Base-by-base conservation (phyloP, 2,329 filamentous ascomycete genomes). In the Arachnomyces sp. region DNA sequence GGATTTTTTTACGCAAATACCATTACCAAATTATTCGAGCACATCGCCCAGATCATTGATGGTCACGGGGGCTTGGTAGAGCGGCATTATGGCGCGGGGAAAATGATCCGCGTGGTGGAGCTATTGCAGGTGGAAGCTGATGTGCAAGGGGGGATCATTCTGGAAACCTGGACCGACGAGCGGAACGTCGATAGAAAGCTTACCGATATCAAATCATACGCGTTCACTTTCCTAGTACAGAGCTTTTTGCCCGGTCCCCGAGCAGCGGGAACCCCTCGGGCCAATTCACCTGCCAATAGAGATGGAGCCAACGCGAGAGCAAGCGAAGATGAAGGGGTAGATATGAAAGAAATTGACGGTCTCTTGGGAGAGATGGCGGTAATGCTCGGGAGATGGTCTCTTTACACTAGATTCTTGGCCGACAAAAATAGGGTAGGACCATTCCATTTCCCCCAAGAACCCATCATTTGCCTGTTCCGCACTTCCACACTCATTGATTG, bases 181-280 rank as follows among this genome's bases (percentile, higher is more conserved):
- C 77, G 88, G 43, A 76, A 72, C 44, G 78, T 98, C 35, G 84
- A 90, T 56, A 78, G 90, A 52, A 86, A 83, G 56, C 70, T 98
- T 45, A 96, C 85, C 2, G 92, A 98, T 55, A 86, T 94, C 61
- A 96, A 93, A 66, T 94, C 89, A 40, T 98, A 98, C 58, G 89
- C 92, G 1, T 98, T 94, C 61, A 94, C 89, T 0, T 98, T 98
- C 57, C 68, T 98, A 33, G 89, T 96, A 0, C 89, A 95, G 63
- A 95, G 89, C 65, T 95, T 94, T 59, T 61, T 94, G 34, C 79
- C 85, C 0, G 71, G 76, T 20, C 82, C 86, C 43, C 81, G 81
- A 45, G 70, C 76, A 4, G 62, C 72, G 8, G 77, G 77, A 2
- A 80, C 80, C 2, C 75, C 82, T 2, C 76, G 86, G 33, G 77